phyloP scores from a whole-genome alignment of 2,329 filamentous ascomycete genomes.

The Exophiala aquamarina region DNA sequence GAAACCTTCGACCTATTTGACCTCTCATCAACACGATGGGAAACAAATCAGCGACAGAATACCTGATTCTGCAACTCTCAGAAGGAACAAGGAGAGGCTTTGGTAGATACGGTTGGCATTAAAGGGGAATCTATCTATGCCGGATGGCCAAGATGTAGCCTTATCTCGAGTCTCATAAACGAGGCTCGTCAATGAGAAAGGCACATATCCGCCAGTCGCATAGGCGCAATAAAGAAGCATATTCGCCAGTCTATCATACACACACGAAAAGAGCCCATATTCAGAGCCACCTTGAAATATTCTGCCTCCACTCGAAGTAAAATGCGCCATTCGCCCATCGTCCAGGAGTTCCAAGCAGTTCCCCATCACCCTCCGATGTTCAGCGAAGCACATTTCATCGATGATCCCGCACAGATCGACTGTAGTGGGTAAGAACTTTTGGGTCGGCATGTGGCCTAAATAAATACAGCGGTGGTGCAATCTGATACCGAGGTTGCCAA shows the following conservation, averaged over 20 bases:
- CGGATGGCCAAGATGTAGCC: constrained; percentile 2
- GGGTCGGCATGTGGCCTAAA: constrained; percentile 22
- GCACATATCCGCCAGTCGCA: constrained; percentile 5
- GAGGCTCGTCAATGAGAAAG: constrained; percentile 11
- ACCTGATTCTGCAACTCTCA: too few species aligned
- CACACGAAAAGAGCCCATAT: constrained; percentile 16
- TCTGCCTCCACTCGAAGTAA: constrained; percentile 9
- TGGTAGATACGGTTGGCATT: not conserved
- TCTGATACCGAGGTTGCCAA: constrained; percentile 15
- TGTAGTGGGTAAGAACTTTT: constrained; percentile 20
- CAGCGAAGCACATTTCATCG: not conserved
- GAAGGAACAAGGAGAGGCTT: too few species aligned
- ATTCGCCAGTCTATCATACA: constrained; percentile 25
- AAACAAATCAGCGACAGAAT: too few species aligned
- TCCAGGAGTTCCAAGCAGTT: constrained; percentile 6
- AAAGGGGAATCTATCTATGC: constrained; percentile 20
- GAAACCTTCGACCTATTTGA: too few species aligned
- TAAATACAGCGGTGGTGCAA: constrained; percentile 21
- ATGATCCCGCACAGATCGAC: not conserved
- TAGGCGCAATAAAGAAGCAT: constrained; percentile 10
- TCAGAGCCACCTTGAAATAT: constrained; percentile 14
- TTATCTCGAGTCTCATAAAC: constrained; percentile 10
- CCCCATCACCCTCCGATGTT: too few species aligned
- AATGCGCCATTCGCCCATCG: constrained; percentile 22
- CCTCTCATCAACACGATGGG: too few species aligned